Evolutionary conservation across 2,329 filamentous ascomycete genomes (phyloP).

Genomic region (Aureobasidium subglaciale): DNA sequence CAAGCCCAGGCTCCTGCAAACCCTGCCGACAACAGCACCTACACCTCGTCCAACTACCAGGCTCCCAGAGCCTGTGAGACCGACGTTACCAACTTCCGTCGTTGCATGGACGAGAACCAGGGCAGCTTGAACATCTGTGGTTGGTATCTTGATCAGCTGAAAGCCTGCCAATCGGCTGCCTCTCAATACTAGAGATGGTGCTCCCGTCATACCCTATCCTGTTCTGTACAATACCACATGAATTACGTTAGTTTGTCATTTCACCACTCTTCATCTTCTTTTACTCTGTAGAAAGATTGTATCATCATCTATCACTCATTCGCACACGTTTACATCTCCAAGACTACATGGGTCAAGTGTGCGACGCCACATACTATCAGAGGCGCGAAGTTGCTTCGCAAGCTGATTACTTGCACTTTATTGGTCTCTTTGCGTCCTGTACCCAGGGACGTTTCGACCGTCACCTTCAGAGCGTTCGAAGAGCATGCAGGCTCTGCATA

Average conservation of each 20-base stretch:
- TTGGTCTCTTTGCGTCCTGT: too few relatives aligned
- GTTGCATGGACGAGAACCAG: conserved; percentile 91
- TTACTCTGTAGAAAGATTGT: conserved; percentile 6
- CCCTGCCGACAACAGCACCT: conserved; percentile 30
- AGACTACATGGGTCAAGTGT: too few relatives aligned
- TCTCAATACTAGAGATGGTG: conserved; percentile 44
- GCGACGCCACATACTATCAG: too few relatives aligned
- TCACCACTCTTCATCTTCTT: not conserved
- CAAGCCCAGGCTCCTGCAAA: conserved; percentile 37
- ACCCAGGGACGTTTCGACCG: too few relatives aligned
- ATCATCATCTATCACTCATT: conserved; percentile 4
- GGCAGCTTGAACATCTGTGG: conserved; percentile 94
- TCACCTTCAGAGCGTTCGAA: too few relatives aligned
- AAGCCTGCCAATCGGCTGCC: conserved; percentile 44
- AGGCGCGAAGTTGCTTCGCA: too few relatives aligned
- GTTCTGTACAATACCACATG: conserved; percentile 11
- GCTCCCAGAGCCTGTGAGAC: conserved; percentile 56
- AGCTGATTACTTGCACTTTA: too few relatives aligned
- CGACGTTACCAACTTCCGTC: conserved; percentile 79
- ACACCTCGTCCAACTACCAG: conserved; percentile 30
- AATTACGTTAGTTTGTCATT: not conserved
- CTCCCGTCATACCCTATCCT: not conserved
- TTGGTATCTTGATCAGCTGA: conserved; percentile 96
- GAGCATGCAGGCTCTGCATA: too few relatives aligned
- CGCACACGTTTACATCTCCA: not conserved